phyloP scores from a whole-genome alignment of 208 protist species.

The Borovskyia barvae region DNA sequence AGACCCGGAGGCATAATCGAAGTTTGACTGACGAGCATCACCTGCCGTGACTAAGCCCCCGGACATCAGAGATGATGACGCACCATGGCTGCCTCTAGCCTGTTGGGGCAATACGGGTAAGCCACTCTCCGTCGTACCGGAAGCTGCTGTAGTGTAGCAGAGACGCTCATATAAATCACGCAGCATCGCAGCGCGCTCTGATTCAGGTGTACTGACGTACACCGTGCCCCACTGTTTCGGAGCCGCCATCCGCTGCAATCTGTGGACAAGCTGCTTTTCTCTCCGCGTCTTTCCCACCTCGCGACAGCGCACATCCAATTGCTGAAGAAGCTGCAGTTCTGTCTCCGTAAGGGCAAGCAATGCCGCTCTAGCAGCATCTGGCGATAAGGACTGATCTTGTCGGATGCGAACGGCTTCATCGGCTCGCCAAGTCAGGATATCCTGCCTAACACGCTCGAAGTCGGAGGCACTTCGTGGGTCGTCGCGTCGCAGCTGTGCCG shows the following conservation, averaged over 20 bases:
- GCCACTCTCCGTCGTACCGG: background rate
- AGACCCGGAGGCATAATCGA: too few species aligned
- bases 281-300: conserved; percentile 60
- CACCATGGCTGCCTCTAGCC: background rate
- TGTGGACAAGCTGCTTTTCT: conserved; percentile 57
- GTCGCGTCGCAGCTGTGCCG: conserved; percentile 85
- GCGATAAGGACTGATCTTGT: conserved; percentile 33
- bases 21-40: too few species aligned
- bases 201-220: conserved; percentile 88
- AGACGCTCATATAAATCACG: conserved; percentile 89
- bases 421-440: conserved; percentile 89
- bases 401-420: conserved; percentile 82
- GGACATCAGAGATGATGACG: background rate
- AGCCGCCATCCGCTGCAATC: conserved; percentile 72
- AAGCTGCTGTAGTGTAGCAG: conserved; percentile 14
- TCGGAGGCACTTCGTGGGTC: conserved; percentile 90
- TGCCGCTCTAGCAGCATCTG: conserved; percentile 55
- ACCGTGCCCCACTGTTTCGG: conserved; percentile 84
- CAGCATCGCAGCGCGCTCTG: conserved; percentile 93
- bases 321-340: conserved; percentile 94
- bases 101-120: too few species aligned
- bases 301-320: conserved; percentile 91
- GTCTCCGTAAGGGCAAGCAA: conserved; percentile 91
- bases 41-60: background rate
- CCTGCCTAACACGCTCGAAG: conserved; percentile 91